Base-by-base conservation (phyloP, 768 basidiomycete genomes). In the Panus rudis region DNA sequence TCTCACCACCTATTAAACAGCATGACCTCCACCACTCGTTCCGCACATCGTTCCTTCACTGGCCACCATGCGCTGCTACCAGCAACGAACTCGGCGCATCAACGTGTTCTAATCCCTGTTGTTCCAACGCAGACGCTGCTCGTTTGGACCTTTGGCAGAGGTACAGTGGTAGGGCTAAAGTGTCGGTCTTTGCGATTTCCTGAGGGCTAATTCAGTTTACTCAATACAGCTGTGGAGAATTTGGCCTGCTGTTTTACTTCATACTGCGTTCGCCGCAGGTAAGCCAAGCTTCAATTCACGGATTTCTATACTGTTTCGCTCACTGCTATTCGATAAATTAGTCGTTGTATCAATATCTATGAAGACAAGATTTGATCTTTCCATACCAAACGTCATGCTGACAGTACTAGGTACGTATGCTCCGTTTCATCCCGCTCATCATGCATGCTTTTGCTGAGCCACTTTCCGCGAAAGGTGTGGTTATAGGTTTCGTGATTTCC, bases 211-310 rank as follows among this genome's bases (percentile, higher is more conserved):
- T 25, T 31, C 14, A 10, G 17, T 23, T 21, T 24, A 12, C 14
- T 17, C n/a, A 10, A 23, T 5, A 12, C 22, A 65, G 62, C 68
- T 81, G 11, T 80, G 76, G 73, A 68, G 72, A 41, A 79, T 81
- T 51, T 83, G 79, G 79, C 79, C 79, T 2, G 78, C 79, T 0
- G 78, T 81, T 2, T 48, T 79, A n/a, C 54, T 81, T 20, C 75
- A 81, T 55, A 79, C 79, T 4, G 39, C 66, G 4, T 78, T 80
- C 50, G 77, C 79, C 4, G 70, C 67, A 16, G 66, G 74, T 75
- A 51, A 23, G 56, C 47, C 17, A 4, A 10, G 40, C 45, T n/a
- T n/a, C n/a, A n/a, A 11, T 17, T 28, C 13, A 37, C 20, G 4
- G 28, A 39, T 13, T 28, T 50, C 21, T 43, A 21, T 20, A 19